Evolutionary conservation across 2,329 filamentous ascomycete genomes (phyloP), one percentile per base, ranked within the genome.

Genomic region (Aspergillus ruber): DNA sequence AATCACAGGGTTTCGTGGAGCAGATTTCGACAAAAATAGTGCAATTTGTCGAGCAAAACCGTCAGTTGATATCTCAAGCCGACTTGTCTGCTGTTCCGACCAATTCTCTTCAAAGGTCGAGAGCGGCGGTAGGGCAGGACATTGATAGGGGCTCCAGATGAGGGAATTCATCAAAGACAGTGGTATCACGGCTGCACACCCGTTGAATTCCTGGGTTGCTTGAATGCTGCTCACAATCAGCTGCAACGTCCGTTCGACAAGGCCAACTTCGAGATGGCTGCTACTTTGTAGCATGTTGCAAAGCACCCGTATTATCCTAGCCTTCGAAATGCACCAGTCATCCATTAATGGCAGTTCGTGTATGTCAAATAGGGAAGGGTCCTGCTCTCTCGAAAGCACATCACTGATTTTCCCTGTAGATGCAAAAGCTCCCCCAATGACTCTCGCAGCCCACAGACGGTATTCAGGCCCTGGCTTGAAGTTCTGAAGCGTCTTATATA

Each of bases 371-470:
- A 67, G 43, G 2, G 45, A 49, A 17, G 57, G 50, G 20, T 65
- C 61, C 40, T 72, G 68, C 45, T 74, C 68, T 48, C 76, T 56
- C 62, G 74, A 42, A 69, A 76, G 46, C 70, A 67, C 57, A 67
- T 75, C 53, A 66, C 69, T 57, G 74, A 83, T 55, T 46, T 81
- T 75, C 1, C 90, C 90, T 23, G 83, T 87, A 13, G 86, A 80
- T 35, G 85, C 83, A 67, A 90, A 97, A 0, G 88, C 84, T 62
- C 89, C 81, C 6, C 94, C 93, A 40, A 97, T 75, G 2, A 90
- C 85, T 52, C 85, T 80, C 3, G 88, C 90, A 40, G 88, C 86
- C 94, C 94, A 98, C 1, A 87, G 73, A 1, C 89, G 72, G 63
- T 93, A 96, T 13, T 82, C 78, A 21, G 79, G 72, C 47, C 83